Evolutionary conservation across 768 basidiomycete species (phyloP).

Genomic region (Lactarius evosmus): DNA sequence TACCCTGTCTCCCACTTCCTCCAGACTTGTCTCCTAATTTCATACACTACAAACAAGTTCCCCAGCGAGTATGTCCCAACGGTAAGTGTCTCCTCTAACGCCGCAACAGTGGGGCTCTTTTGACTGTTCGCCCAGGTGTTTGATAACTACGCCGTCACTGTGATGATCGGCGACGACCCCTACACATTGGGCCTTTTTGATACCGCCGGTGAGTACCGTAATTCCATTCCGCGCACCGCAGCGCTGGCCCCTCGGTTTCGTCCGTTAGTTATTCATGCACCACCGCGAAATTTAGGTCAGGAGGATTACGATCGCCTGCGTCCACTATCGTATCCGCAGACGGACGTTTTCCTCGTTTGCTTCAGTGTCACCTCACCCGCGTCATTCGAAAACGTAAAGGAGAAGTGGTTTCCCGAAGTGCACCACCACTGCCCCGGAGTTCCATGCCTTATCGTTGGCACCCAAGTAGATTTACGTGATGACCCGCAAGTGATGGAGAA

Average conservation of each 20-base stretch:
- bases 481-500: constrained; percentile 93
- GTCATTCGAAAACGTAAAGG: constrained; percentile 99
- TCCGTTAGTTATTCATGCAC: constrained; percentile 23
- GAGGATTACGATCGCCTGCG: constrained; percentile 99
- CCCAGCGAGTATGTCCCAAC: constrained; percentile 99
- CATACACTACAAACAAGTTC: constrained; percentile 97
- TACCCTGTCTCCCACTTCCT: not conserved
- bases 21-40: constrained; percentile 94
- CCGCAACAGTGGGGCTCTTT: constrained; percentile 26
- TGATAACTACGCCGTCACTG: constrained; percentile 99
- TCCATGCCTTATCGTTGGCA: constrained; percentile 98
- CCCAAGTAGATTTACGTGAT: constrained; percentile 95
- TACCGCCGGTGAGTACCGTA: constrained; percentile 80
- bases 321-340: constrained; percentile 98
- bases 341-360: constrained; percentile 98
- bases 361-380: constrained; percentile 99
- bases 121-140: constrained; percentile 59
- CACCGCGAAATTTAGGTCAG: constrained; percentile 60
- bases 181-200: constrained; percentile 98
- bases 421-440: constrained; percentile 99
- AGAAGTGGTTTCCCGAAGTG: constrained; percentile 99
- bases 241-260: not conserved
- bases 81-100: constrained; percentile 48
- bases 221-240: not conserved
- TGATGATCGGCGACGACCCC: constrained; percentile 99